Percentiles rank a stretch among this genome's conserved stretches.
Evolutionary conservation across 495 filamentous ascomycete species (phyloP).

Genomic region (Hypomontagnella submonticulosa): DNA sequence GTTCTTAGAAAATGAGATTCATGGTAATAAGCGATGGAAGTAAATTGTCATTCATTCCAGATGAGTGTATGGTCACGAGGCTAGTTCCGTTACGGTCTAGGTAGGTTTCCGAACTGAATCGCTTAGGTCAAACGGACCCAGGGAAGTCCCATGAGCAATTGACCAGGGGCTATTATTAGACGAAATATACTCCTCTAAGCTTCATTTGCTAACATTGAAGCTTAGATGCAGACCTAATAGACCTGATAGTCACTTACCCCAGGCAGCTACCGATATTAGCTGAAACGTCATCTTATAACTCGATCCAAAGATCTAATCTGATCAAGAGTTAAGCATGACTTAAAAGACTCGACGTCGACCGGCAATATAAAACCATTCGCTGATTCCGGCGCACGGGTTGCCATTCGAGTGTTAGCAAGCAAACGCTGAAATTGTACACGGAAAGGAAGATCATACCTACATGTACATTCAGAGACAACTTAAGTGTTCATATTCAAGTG

Average conservation of each 20-base stretch:
- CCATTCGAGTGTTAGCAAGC: background rate
- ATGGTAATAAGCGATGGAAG: background rate
- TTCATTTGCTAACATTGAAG: no score
- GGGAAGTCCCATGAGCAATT: background rate
- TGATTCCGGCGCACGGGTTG: no score
- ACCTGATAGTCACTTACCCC: no score
- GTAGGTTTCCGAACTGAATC: background rate
- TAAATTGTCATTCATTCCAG: background rate
- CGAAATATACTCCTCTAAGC: no score
- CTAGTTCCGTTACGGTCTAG: conserved; percentile 14
- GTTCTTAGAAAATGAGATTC: background rate
- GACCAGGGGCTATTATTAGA: no score
- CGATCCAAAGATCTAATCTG: no score
- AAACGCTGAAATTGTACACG: conserved; percentile 1
- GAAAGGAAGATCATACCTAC: conserved; percentile 1
- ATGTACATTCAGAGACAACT: background rate
- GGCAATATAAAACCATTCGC: no score
- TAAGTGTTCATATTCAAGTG: background rate
- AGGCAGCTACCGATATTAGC: no score
- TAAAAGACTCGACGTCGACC: no score
- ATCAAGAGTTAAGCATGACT: no score
- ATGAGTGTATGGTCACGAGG: background rate
- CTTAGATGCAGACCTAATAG: no score
- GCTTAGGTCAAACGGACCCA: background rate
- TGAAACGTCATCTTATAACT: no score